These are phyloP conservation scores for Gigaspora rosea DNA, from an alignment of 192 early-diverging fungal species.

Conservation along the genomic window DNA sequence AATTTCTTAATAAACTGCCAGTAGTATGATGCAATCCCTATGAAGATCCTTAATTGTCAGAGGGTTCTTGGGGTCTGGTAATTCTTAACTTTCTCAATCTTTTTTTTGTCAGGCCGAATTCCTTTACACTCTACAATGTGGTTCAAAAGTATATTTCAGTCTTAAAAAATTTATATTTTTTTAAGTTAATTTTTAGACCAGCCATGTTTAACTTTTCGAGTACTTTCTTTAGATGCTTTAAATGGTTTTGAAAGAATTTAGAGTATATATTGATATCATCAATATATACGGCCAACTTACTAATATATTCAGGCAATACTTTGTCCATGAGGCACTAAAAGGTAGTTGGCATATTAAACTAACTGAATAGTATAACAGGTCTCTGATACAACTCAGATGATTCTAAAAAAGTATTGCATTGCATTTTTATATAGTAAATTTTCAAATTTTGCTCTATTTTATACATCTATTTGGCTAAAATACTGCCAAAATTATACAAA, in stretches of 20 bases:
- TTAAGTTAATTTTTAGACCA: not conserved
- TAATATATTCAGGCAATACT: slow-evolving; percentile 3
- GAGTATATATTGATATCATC: slow-evolving; percentile 45
- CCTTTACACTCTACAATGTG: not conserved
- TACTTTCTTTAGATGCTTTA: not conserved
- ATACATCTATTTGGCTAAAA: too few relatives aligned
- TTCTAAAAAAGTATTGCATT: too few relatives aligned
- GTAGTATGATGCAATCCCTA: not conserved
- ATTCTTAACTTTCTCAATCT: not conserved
- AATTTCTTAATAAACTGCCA: not conserved
- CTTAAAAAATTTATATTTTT: not conserved
- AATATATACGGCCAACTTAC: slow-evolving; percentile 30
- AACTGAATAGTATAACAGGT: too few relatives aligned
- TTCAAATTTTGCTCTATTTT: too few relatives aligned
- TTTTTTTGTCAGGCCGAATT: not conserved
- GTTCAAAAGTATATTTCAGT: not conserved
- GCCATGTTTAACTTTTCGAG: not conserved
- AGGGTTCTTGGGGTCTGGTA: not conserved
- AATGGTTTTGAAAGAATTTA: slow-evolving; percentile 27
- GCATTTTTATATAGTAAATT: too few relatives aligned
- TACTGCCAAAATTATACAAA: too few relatives aligned
- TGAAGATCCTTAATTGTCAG: not conserved
- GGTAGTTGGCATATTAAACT: slow-evolving; percentile 30
- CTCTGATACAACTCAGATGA: too few relatives aligned
- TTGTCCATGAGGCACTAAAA: slow-evolving; percentile 32